These are phyloP conservation scores for Tulasnella sp. DNA, from an alignment of 768 basidiomycete genomes.

Conservation along the genomic window DNA sequence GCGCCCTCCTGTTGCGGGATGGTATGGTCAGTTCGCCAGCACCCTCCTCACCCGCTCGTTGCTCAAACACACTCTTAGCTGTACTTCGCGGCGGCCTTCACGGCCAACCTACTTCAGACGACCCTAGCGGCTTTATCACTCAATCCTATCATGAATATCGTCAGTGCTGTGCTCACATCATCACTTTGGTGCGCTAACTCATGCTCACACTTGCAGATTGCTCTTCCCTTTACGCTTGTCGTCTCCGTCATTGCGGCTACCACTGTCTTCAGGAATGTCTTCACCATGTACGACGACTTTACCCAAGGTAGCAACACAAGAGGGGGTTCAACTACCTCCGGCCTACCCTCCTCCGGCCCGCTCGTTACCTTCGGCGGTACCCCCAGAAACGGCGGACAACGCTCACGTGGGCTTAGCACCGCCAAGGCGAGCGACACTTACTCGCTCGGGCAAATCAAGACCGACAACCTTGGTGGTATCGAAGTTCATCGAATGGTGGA, in stretches of 20 bases:
- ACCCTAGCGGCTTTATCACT: neutral
- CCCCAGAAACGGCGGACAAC: neutral
- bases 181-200: neutral
- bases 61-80: neutral
- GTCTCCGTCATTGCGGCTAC: conserved; percentile 14
- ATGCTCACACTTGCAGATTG: neutral
- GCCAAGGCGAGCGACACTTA: neutral
- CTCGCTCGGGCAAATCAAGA: neutral
- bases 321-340: neutral
- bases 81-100: conserved; percentile 5
- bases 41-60: neutral
- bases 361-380: conserved; percentile 4
- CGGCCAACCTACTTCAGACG: neutral
- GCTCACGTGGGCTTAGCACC: neutral
- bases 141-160: conserved; percentile 14
- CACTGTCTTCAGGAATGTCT: conserved; percentile 13
- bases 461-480: neutral
- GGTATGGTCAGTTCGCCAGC: conserved; percentile 1
- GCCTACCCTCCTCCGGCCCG: neutral
- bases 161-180: neutral
- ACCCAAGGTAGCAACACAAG: neutral
- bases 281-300: conserved; percentile 15
- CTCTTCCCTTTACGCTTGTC: conserved; percentile 11
- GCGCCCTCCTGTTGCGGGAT: conserved; percentile 4
- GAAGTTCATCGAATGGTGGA: neutral